Conservation (phyloP, 2,329 filamentous ascomycete genomes). For the Hortaea werneckii region DNA sequence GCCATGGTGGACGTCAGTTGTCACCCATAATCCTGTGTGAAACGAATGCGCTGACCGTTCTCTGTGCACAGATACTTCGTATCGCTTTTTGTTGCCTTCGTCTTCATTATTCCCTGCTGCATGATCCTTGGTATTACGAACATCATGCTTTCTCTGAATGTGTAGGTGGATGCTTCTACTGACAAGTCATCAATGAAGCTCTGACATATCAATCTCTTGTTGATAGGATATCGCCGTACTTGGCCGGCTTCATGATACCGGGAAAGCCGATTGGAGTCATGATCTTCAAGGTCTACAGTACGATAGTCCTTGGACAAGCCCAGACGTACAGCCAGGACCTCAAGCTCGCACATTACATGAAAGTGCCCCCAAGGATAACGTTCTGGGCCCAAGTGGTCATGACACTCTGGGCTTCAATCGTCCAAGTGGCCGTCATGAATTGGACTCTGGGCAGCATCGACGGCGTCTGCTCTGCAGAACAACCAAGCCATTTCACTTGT, state of each 20-base stretch:
- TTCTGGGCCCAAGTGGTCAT: slow-evolving; percentile 71
- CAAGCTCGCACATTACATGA: slow-evolving; percentile 83
- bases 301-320: slow-evolving; percentile 51
- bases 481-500: slow-evolving; percentile 81
- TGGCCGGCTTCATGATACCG: slow-evolving; percentile 72
- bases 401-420: slow-evolving; percentile 65
- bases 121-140: slow-evolving; percentile 91
- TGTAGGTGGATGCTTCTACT: no score
- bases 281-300: slow-evolving; percentile 87
- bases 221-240: slow-evolving; percentile 39
- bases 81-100: slow-evolving; percentile 61
- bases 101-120: slow-evolving; percentile 81
- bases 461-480: slow-evolving; percentile 65
- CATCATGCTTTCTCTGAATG: slow-evolving; percentile 15
- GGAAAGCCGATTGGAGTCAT: slow-evolving; percentile 83
- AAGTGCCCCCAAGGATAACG: slow-evolving; percentile 66
- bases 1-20: slow-evolving; percentile 74
- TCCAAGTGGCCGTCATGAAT: slow-evolving; percentile 75
- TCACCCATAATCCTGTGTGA: no score
- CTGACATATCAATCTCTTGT: no score
- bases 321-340: slow-evolving; percentile 82
- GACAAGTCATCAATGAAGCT: no score
- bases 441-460: slow-evolving; percentile 79
- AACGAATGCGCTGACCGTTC: no score
- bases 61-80: no score